A percentile compares a stretch with the other conserved stretches of the same genome.
phyloP scores from a whole-genome alignment of 306 rosid species.

The Fagus sylvatica region DNA sequence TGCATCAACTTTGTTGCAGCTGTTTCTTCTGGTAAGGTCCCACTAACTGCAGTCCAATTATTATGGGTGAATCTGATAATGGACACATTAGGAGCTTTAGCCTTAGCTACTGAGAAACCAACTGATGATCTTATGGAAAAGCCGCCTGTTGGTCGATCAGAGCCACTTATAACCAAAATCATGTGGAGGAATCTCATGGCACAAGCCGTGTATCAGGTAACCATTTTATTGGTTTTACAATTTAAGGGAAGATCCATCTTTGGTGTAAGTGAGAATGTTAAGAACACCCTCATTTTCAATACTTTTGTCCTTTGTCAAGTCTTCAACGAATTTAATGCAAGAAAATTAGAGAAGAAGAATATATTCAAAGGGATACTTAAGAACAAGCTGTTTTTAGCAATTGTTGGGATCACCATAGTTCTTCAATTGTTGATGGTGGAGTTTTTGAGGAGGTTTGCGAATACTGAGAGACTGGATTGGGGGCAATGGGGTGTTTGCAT shows the following conservation, averaged over 20 bases:
- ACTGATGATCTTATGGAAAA: slow-evolving; percentile 26
- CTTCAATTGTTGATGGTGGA: slow-evolving; percentile 30
- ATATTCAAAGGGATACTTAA: slow-evolving; percentile 13
- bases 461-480: slow-evolving; percentile 28
- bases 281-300: slow-evolving; percentile 28
- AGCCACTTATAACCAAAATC: slow-evolving; percentile 25
- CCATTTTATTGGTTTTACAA: slow-evolving; percentile 17
- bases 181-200: slow-evolving; percentile 28
- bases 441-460: slow-evolving; percentile 23
- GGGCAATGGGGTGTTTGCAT: slow-evolving; percentile 27
- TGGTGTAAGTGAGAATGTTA: slow-evolving; percentile 19
- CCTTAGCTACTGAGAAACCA: slow-evolving; percentile 26
- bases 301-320: slow-evolving; percentile 30
- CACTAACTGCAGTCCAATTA: slow-evolving; percentile 26
- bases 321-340: slow-evolving; percentile 31
- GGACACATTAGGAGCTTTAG: slow-evolving; percentile 38
- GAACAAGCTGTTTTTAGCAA: slow-evolving; percentile 27
- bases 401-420: slow-evolving; percentile 20
- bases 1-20: slow-evolving; percentile 21
- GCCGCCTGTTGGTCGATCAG: slow-evolving; percentile 1
- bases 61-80: slow-evolving; percentile 34
- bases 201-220: slow-evolving; percentile 29
- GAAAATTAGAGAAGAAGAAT: slow-evolving; percentile 31
- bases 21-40: slow-evolving; percentile 25
- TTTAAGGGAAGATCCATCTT: slow-evolving; percentile 28